A percentile compares a stretch with the other conserved stretches of the same genome.
phyloP scores from a whole-genome alignment of 768 basidiomycete species.

The Lentinula sp. region DNA sequence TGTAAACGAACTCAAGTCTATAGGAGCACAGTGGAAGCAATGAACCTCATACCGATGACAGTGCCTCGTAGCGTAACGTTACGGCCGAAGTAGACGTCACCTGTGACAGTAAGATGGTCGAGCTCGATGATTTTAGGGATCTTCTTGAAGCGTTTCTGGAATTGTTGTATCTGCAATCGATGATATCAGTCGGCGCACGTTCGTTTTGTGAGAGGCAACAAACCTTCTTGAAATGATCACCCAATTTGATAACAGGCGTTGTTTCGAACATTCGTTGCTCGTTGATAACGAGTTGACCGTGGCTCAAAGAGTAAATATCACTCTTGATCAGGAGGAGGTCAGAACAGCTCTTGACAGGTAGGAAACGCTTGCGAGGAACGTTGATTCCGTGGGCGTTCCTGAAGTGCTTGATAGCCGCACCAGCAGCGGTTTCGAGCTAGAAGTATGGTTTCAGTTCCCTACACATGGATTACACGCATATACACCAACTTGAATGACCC shows the following conservation, averaged over 20 bases:
- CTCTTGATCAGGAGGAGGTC: slow-evolving; percentile 87
- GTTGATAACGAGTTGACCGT: slow-evolving; percentile 86
- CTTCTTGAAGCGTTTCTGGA: slow-evolving; percentile 94
- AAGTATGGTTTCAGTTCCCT: not conserved
- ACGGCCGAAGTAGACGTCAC: slow-evolving; percentile 86
- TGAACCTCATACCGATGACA: slow-evolving; percentile 53
- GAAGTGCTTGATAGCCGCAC: slow-evolving; percentile 93
- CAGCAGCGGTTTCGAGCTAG: slow-evolving; percentile 70
- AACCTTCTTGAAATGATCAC: slow-evolving; percentile 96
- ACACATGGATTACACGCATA: not conserved
- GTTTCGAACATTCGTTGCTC: slow-evolving; percentile 76
- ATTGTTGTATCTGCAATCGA: slow-evolving; percentile 59
- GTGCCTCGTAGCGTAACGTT: slow-evolving; percentile 85
- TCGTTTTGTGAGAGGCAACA: slow-evolving; percentile 3
- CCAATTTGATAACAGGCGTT: slow-evolving; percentile 94
- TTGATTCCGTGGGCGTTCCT: slow-evolving; percentile 89
- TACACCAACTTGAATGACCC: slow-evolving; percentile 64
- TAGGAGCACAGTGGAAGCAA: not conserved
- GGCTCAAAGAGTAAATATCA: slow-evolving; percentile 82
- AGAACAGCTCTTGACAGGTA: slow-evolving; percentile 87
- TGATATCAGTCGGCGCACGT: not conserved
- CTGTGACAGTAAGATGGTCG: slow-evolving; percentile 91
- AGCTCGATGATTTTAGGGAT: slow-evolving; percentile 88
- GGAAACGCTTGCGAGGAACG: slow-evolving; percentile 90
- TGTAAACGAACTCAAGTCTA: slow-evolving; percentile 8